These are phyloP conservation scores for Aspergillus sp. DNA, from an alignment of 2,329 filamentous ascomycete genomes.

Conservation along the genomic window DNA sequence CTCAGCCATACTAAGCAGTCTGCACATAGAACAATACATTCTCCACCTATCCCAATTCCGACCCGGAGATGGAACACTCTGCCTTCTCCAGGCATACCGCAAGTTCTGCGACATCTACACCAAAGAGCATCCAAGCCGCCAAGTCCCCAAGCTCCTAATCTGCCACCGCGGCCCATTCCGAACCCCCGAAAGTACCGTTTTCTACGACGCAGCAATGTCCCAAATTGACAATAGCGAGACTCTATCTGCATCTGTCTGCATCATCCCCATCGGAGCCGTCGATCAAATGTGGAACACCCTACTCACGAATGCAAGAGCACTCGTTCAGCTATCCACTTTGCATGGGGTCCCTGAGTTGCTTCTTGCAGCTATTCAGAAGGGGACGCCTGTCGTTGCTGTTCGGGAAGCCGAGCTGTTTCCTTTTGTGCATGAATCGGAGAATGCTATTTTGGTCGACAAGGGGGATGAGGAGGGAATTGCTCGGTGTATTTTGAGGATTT, in stretches of 20 bases:
- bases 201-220: slow-evolving; percentile 56
- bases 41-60: slow-evolving; percentile 11
- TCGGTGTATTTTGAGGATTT: slow-evolving; percentile 62
- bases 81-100: slow-evolving; percentile 8
- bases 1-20: too few relatives aligned
- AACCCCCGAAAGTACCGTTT: slow-evolving; percentile 69
- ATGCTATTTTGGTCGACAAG: slow-evolving; percentile 69
- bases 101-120: neutral
- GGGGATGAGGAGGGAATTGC: slow-evolving; percentile 68
- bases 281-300: slow-evolving; percentile 16
- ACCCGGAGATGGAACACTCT: slow-evolving; percentile 7
- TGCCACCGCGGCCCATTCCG: slow-evolving; percentile 75
- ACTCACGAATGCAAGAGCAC: slow-evolving; percentile 5
- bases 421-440: slow-evolving; percentile 68
- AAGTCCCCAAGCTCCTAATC: slow-evolving; percentile 68
- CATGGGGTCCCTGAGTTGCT: slow-evolving; percentile 12
- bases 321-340: slow-evolving; percentile 8
- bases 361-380: slow-evolving; percentile 5
- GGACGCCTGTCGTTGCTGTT: neutral
- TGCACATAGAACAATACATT: slow-evolving; percentile 4
- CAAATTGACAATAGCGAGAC: neutral
- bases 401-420: slow-evolving; percentile 68
- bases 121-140: slow-evolving; percentile 41
- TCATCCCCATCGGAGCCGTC: slow-evolving; percentile 9
- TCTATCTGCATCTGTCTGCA: neutral